Evolutionary conservation across 345 rosid genomes (phyloP).

Genomic region (Hypericum androsaemum): DNA sequence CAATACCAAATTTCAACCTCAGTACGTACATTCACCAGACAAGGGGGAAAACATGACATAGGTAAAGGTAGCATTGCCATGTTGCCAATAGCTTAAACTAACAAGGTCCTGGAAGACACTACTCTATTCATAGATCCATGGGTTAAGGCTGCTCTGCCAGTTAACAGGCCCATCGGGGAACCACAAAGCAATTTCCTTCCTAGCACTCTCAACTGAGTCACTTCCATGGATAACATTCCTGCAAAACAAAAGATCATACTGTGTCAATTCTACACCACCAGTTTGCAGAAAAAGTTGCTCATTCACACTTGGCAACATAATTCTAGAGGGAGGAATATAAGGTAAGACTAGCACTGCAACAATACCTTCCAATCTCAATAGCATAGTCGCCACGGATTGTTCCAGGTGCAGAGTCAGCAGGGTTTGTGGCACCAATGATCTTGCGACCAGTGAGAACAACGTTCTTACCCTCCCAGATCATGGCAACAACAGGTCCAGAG

Average conservation of each 20-base stretch:
- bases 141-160: conserved; percentile 75
- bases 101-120: too few species aligned
- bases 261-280: not conserved
- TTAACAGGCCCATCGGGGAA: conserved; percentile 68
- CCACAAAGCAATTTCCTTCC: conserved; percentile 88
- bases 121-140: conserved; percentile 79
- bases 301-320: too few species aligned
- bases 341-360: not conserved
- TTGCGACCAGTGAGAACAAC: conserved; percentile 79
- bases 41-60: too few species aligned
- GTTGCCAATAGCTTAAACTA: too few species aligned
- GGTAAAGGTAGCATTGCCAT: too few species aligned
- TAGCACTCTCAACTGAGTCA: conserved; percentile 70
- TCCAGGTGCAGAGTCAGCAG: conserved; percentile 79
- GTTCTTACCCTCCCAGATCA: conserved; percentile 94
- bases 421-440: conserved; percentile 95
- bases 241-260: conserved; percentile 3
- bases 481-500: conserved; percentile 93
- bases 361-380: conserved; percentile 74
- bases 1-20: too few species aligned
- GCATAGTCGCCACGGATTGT: conserved; percentile 94
- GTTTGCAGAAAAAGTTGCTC: not conserved
- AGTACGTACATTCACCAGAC: too few species aligned
- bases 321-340: too few species aligned
- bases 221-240: conserved; percentile 95